phyloP scores from a whole-genome alignment of 2,329 filamentous ascomycete species.

The Fusarium sp. region DNA sequence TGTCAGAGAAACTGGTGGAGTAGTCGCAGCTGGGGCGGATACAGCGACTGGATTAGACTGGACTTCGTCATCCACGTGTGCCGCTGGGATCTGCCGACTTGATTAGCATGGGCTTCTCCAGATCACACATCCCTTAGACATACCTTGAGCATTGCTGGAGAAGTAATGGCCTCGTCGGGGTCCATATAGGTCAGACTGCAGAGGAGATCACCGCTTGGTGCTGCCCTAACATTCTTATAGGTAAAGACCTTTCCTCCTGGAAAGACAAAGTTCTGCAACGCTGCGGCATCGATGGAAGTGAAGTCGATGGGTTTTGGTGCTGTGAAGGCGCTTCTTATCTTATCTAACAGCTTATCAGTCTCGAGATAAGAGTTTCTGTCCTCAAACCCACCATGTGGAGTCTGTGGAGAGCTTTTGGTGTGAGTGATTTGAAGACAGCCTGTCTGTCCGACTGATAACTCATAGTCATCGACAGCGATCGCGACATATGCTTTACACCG shows the following conservation, averaged over 20 bases:
- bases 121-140: neutral
- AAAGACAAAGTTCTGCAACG: fast-evolving
- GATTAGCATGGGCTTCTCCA: fast-evolving
- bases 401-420: neutral
- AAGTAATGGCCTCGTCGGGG: neutral
- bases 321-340: fast-evolving
- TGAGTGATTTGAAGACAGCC: neutral
- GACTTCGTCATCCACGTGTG: neutral
- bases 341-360: neutral
- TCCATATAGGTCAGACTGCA: neutral
- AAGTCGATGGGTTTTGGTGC: fast-evolving
- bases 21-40: fast-evolving
- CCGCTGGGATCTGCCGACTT: fast-evolving
- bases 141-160: neutral
- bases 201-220: neutral
- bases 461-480: neutral
- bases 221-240: fast-evolving
- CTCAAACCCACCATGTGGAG: too few species aligned
- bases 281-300: neutral
- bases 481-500: too few species aligned
- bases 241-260: neutral
- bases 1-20: fast-evolving
- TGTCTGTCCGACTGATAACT: neutral
- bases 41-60: fast-evolving
- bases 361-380: neutral